Evolutionary conservation across 2,329 filamentous ascomycete genomes (phyloP), one percentile per base, ranked within the genome.

Genomic region (Hymenoscyphus fraxineus): DNA sequence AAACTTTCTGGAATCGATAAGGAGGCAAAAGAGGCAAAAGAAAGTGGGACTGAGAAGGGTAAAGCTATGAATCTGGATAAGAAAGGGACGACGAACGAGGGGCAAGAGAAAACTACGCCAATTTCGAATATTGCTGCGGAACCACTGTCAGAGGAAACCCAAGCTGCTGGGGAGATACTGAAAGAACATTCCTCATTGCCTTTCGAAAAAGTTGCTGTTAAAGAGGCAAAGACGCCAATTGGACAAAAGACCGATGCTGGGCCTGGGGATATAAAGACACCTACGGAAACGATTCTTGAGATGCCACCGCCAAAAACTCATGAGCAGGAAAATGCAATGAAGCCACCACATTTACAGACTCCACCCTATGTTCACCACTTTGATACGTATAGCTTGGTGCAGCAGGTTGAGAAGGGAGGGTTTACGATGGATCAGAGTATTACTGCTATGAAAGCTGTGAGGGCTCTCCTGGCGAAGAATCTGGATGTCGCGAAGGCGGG

Each of bases 361-460:
- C 86, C 91, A 7, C 90, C 88, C 0, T 96, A 97, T 74, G 88
- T 97, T 40, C 95, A 99, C 79, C 93, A 98, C 78, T 99, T 99
- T 77, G 94, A 99, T 78, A 97, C 89, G 31, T 99, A 95, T 77
- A 88, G 87, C 15, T 84, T 98, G 5, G 95, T 98, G 16, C 89
- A 90, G 73, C 87, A 92, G 71, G 86, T 99, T 16, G 83, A 88
- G 19, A 79, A 79, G 0, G 87, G 88, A 13, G 90, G 89, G 0
- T 97, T 93, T 77, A 86, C 85, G 1, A 81, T 85, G 56, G 83
- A 82, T 0, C 94, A 97, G 77, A 88, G 92, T 32, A 87, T 93
- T 60, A 92, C 88, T 6, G 82, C 92, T 60, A 99, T 99, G 95
- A 98, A 98, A 80, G 92, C 90, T 6, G 88, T 98, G 63, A 88